These are phyloP conservation scores for Spathaspora sp. DNA, from an alignment of 805 yeast species.

Conservation along the genomic window DNA sequence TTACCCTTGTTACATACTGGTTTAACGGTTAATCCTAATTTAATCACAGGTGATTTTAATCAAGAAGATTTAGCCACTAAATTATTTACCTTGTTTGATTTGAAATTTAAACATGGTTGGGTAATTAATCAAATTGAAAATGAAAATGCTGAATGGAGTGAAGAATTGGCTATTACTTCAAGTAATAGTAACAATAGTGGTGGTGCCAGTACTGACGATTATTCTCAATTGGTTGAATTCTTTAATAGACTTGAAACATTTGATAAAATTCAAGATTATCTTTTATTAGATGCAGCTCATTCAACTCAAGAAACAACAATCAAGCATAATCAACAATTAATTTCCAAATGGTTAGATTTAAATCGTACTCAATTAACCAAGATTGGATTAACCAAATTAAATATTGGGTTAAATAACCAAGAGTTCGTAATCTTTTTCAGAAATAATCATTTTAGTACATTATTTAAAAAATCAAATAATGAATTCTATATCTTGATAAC, in stretches of 20 bases:
- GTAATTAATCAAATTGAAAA: conserved; percentile 41
- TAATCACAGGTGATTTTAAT: conserved; percentile 50
- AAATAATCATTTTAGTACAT: conserved; percentile 83
- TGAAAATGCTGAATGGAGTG: conserved; percentile 5
- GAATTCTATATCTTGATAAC: conserved; percentile 66
- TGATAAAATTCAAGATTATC: conserved; percentile 57
- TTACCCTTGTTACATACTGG: conserved; percentile 71
- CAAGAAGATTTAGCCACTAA: conserved; percentile 48
- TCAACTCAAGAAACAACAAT: neutral
- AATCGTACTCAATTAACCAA: conserved; percentile 76
- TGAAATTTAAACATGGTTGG: conserved; percentile 84
- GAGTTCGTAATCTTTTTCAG: conserved; percentile 74
- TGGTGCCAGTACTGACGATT: conserved; percentile 6
- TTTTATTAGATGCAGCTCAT: conserved; percentile 25
- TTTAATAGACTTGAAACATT: conserved; percentile 25
- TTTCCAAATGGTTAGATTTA: conserved; percentile 43
- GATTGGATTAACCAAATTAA: conserved; percentile 54
- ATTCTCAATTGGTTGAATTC: conserved; percentile 15
- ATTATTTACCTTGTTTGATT: conserved; percentile 55
- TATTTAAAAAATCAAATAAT: conserved; percentile 47
- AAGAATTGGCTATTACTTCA: neutral
- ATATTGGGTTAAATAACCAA: conserved; percentile 43
- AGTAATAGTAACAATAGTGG: neutral
- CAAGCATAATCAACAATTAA: conserved; percentile 10
- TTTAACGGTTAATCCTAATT: conserved; percentile 65